Conservation (phyloP, 331 rosid genomes). For the Stylosanthes scabra region DNA sequence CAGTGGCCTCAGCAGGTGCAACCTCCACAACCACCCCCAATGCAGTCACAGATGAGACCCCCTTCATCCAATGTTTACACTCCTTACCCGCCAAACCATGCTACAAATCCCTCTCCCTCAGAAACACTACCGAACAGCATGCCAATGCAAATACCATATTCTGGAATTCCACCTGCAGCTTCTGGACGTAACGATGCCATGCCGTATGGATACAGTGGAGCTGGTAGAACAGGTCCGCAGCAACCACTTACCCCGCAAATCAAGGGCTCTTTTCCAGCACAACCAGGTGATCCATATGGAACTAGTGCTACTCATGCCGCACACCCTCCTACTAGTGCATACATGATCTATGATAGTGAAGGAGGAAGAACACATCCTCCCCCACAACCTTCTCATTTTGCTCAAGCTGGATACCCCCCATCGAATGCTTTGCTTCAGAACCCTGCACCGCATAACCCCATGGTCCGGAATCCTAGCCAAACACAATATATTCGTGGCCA, state of each 20-base stretch:
- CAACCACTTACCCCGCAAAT: constrained; percentile 70
- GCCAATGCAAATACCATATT: constrained; percentile 76
- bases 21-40: constrained; percentile 61
- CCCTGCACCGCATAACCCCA: constrained; percentile 49
- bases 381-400: constrained; percentile 59
- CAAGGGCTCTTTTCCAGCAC: constrained; percentile 59
- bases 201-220: constrained; percentile 67
- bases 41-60: constrained; percentile 72
- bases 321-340: constrained; percentile 66
- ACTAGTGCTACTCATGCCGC: constrained; percentile 51
- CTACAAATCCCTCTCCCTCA: constrained; percentile 57
- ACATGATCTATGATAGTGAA: constrained; percentile 73
- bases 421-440: constrained; percentile 63
- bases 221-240: constrained; percentile 65
- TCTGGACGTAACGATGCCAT: constrained; percentile 59
- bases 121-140: constrained; percentile 67
- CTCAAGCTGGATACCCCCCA: constrained; percentile 76
- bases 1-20: constrained; percentile 61
- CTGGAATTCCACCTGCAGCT: constrained; percentile 65
- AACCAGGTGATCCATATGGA: constrained; percentile 61
- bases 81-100: constrained; percentile 69
- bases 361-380: constrained; percentile 64
- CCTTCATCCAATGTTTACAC: constrained; percentile 56
- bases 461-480: constrained; percentile 53
- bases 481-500: constrained; percentile 60